phyloP scores from a whole-genome alignment of 2,329 filamentous ascomycete species.

The Fusarium graminum region DNA sequence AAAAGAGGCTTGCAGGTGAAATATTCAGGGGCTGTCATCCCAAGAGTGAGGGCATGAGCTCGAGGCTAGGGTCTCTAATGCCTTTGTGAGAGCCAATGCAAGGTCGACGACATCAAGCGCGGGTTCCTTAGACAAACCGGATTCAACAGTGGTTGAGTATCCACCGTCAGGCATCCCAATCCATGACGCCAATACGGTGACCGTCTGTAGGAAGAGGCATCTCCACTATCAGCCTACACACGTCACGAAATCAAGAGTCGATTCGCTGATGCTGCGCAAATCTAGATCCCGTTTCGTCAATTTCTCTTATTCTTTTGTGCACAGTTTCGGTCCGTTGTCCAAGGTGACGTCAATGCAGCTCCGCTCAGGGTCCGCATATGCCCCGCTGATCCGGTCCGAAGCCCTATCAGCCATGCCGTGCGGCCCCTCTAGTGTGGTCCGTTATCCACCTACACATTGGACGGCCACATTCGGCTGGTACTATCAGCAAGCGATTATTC shows the following conservation, averaged over 20 bases:
- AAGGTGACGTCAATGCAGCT: conserved; percentile 50
- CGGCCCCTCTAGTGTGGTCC: conserved; percentile 44
- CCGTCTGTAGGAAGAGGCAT: conserved; percentile 36
- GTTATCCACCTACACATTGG: conserved; percentile 9
- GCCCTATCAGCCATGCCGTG: conserved; percentile 48
- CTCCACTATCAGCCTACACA: conserved; percentile 23
- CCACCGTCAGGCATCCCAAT: conserved; percentile 34
- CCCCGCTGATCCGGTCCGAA: conserved; percentile 41
- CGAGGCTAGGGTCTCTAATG: conserved; percentile 5
- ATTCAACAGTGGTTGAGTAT: conserved; percentile 22
- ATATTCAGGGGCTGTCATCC: conserved; percentile 10
- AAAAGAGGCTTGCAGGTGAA: conserved; percentile 21
- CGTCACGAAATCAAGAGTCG: conserved; percentile 22
- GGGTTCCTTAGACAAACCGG: conserved; percentile 30
- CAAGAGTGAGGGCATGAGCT: conserved; percentile 14
- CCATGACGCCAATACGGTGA: conserved; percentile 43
- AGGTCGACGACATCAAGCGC: conserved; percentile 37
- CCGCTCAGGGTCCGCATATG: conserved; percentile 36
- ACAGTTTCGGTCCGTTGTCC: conserved; percentile 42
- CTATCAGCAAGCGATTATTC: conserved; percentile 38
- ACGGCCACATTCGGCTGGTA: conserved; percentile 32
- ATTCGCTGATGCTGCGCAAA: conserved; percentile 27
- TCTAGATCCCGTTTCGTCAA: conserved; percentile 23
- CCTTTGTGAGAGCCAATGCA: conserved; percentile 33
- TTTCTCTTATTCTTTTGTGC: conserved; percentile 14